Base-by-base conservation (phyloP, 148 eudicot species). In the Dianthus caryophyllus region DNA sequence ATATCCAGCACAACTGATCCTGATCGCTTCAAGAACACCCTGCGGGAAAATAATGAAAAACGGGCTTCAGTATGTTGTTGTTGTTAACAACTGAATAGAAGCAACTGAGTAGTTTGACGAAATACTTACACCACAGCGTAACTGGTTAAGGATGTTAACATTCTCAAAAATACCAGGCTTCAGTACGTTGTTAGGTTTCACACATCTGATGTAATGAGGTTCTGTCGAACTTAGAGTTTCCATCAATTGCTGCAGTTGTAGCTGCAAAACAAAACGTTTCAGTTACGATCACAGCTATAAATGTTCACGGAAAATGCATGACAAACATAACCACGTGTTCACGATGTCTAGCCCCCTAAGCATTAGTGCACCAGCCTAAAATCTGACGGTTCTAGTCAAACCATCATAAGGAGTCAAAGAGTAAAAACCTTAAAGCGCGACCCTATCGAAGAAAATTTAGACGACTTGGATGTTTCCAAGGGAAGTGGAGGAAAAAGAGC, bases 21-120 rank as follows among this genome's bases (percentile, higher is more conserved):
- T 85, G 76, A 95, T 95, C 68, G 99, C 99, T 87, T 95, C 99
- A 72, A 95, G 94, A 71, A 95, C 99, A 83, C 99, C 99, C 99
- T 95, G 69, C 25, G 73, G 26, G 57, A 67, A 25, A 68, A 46
- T 71, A 67, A 14, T 47, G 18, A 1, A 52, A 68, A 36, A 9
- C 13, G 51, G n/a, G n/a, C n/a, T n/a, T n/a, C n/a, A n/a, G n/a
- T n/a, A n/a, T n/a, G n/a, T n/a, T n/a, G n/a, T n/a, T n/a, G n/a
- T n/a, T n/a, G n/a, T n/a, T n/a, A n/a, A n/a, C n/a, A n/a, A n/a
- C 33, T 20, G 21, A 48, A 73, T 31, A 46, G 43, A 51, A 66
- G 33, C 54, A 59, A 65, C 1, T 33, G 60, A 51, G 46, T 68
- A 53, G 43, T 61, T 66, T 55, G 62, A 43, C 59, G 39, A 64